These are phyloP conservation scores for Backusella parvicylindrica DNA, from an alignment of 192 early-diverging fungal species.

Conservation along the genomic window DNA sequence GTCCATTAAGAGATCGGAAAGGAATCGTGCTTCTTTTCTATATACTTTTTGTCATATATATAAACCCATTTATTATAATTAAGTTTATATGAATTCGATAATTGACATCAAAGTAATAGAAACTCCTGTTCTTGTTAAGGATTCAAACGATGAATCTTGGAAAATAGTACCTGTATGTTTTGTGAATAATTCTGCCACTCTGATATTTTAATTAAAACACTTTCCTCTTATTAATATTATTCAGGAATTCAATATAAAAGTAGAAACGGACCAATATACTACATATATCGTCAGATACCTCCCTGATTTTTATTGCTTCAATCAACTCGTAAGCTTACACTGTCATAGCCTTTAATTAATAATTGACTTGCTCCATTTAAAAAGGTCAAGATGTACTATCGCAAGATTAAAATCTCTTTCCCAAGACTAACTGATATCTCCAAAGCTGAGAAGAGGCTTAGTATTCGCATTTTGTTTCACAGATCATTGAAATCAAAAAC, in stretches of 20 bases:
- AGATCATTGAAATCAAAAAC: neutral
- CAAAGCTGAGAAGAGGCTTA: slow-evolving; percentile 34
- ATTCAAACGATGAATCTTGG: neutral
- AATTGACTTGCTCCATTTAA: neutral
- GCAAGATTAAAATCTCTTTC: slow-evolving; percentile 39
- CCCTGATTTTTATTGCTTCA: slow-evolving; percentile 48
- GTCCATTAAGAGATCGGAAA: neutral
- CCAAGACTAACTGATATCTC: slow-evolving; percentile 27
- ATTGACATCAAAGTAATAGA: slow-evolving; percentile 4
- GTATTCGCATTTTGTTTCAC: slow-evolving; percentile 17
- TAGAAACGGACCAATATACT: slow-evolving; percentile 20
- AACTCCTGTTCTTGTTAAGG: neutral
- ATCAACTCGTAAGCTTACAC: slow-evolving; percentile 34
- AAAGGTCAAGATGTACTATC: slow-evolving; percentile 17
- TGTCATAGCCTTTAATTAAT: neutral
- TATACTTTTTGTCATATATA: neutral
- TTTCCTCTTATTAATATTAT: neutral
- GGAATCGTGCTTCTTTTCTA: neutral
- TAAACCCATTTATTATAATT: neutral
- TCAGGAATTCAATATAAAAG: slow-evolving; percentile 42
- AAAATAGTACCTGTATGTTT: slow-evolving; percentile 5
- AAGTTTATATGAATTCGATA: neutral
- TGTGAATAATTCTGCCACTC: neutral
- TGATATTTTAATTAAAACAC: neutral
- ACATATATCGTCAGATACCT: slow-evolving; percentile 42